Evolutionary conservation across 371 early-diverging fungal species (phyloP).

Genomic region (Rhizopus microsporus): DNA sequence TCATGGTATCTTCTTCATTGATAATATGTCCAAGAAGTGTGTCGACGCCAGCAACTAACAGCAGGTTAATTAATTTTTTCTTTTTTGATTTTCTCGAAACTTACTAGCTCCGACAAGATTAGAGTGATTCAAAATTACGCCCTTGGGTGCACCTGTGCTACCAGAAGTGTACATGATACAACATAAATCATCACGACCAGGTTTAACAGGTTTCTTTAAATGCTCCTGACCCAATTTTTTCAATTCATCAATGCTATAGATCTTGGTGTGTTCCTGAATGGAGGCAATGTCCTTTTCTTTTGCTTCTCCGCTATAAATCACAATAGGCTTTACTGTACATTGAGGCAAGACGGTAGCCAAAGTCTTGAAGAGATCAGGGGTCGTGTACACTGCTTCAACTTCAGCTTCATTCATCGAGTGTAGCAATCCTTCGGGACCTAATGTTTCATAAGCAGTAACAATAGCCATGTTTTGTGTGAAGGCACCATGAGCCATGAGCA

Average conservation of each 20-base stretch:
- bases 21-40: constrained; percentile 72
- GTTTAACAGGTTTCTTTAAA: constrained; percentile 50
- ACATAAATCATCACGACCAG: constrained; percentile 65
- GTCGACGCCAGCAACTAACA: constrained; percentile 73
- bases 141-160: constrained; percentile 68
- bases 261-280: constrained; percentile 24
- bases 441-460: constrained; percentile 77
- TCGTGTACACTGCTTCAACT: constrained; percentile 59
- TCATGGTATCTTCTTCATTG: constrained; percentile 56
- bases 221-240: constrained; percentile 40
- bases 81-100: constrained; percentile 12
- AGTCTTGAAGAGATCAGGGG: constrained; percentile 61
- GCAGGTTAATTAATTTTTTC: constrained; percentile 4
- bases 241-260: constrained; percentile 42
- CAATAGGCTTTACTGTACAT: constrained; percentile 38
- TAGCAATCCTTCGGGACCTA: constrained; percentile 69
- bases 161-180: constrained; percentile 85
- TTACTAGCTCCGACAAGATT: constrained; percentile 63
- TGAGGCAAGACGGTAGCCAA: constrained; percentile 38
- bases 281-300: constrained; percentile 27
- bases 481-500: constrained; percentile 43
- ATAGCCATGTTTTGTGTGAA: constrained; percentile 58
- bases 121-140: constrained; percentile 55
- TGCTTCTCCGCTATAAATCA: constrained; percentile 50
- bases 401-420: constrained; percentile 63